phyloP scores from a whole-genome alignment of 495 filamentous ascomycete species.

The Saxophila tyrrhenica region DNA sequence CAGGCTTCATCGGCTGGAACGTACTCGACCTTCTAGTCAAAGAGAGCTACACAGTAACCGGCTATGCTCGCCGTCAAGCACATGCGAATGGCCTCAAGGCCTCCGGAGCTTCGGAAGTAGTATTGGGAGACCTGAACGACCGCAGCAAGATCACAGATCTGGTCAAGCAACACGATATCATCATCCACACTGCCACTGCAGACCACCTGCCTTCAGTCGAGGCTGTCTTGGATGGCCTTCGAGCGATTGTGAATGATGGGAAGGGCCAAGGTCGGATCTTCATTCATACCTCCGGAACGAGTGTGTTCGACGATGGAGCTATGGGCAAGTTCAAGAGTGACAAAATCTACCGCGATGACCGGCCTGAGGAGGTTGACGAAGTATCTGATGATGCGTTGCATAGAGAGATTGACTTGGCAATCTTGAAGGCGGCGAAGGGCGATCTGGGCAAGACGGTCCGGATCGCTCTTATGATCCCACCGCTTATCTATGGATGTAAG shows the following conservation, averaged over 20 bases:
- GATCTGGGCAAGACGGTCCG: conserved; percentile 29
- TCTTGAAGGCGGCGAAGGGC: conserved; percentile 24
- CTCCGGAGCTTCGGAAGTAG: conserved; percentile 12
- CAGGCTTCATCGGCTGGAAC: conserved; percentile 33
- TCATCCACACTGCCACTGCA: conserved; percentile 31
- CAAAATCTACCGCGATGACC: conserved; percentile 23
- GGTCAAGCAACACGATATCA: conserved; percentile 24
- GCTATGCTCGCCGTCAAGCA: conserved; percentile 23
- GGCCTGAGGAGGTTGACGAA: conserved; percentile 25
- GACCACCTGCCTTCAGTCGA: conserved; percentile 7
- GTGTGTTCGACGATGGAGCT: conserved; percentile 4
- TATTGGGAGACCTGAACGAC: conserved; percentile 26
- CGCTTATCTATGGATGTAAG: conserved; percentile 27
- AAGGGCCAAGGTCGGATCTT: conserved; percentile 4
- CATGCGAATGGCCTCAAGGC: conserved; percentile 21
- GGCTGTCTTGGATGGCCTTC: conserved; percentile 5
- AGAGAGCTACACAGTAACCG: conserved; percentile 28
- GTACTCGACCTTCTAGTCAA: conserved; percentile 29
- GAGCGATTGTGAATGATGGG: background rate
- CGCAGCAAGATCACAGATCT: conserved; percentile 25
- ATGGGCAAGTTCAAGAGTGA: conserved; percentile 5
- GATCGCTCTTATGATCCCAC: conserved; percentile 30
- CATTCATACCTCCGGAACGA: conserved; percentile 12
- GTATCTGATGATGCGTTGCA: conserved; percentile 31
- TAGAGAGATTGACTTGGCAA: conserved; percentile 33